Evolutionary conservation across 108 stramenopile genomes (phyloP).

Genomic region (Pseudonitzschia multistriata): DNA sequence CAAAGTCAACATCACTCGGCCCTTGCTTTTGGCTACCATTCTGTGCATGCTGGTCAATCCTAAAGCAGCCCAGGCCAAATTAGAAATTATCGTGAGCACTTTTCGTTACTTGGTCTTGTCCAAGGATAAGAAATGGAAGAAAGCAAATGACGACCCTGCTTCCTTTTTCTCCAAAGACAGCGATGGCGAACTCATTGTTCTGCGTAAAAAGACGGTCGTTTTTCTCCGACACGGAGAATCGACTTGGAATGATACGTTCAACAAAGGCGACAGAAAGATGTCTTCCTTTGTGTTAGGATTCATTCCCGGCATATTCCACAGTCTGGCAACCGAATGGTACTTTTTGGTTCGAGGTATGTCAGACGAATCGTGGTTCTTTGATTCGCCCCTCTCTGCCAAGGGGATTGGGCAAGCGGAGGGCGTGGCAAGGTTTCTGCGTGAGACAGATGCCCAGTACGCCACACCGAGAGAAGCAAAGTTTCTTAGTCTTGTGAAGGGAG

Average conservation of each 20-base stretch:
- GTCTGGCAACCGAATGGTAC: constrained; percentile 48
- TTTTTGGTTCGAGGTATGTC: constrained; percentile 68
- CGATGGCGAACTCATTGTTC: constrained; percentile 5
- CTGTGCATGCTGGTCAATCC: constrained; percentile 56
- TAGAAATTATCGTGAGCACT: constrained; percentile 50
- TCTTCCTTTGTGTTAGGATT: constrained; percentile 61
- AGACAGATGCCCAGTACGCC: constrained; percentile 37
- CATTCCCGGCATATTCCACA: constrained; percentile 67
- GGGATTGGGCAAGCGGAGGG: constrained; percentile 62
- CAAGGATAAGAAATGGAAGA: constrained; percentile 80
- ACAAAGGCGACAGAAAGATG: constrained; percentile 63
- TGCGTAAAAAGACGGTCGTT: constrained; percentile 71
- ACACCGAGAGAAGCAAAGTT: constrained; percentile 51
- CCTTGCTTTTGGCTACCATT: constrained; percentile 56
- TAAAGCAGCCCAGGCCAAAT: constrained; percentile 54
- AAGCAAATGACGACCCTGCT: constrained; percentile 53
- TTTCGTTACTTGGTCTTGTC: constrained; percentile 58
- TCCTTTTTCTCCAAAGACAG: constrained; percentile 44
- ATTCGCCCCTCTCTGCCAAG: constrained; percentile 66
- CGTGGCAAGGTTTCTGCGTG: constrained; percentile 54
- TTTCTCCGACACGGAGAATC: constrained; percentile 80
- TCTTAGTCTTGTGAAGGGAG: constrained; percentile 44
- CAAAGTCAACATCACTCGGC: constrained; percentile 51
- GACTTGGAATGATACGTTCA: constrained; percentile 92
- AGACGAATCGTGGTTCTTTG: constrained; percentile 81